Percentiles rank a stretch among this genome's conserved stretches.
Evolutionary conservation across 441 rosid genomes (phyloP).

Genomic region (Biscutella laevigata): DNA sequence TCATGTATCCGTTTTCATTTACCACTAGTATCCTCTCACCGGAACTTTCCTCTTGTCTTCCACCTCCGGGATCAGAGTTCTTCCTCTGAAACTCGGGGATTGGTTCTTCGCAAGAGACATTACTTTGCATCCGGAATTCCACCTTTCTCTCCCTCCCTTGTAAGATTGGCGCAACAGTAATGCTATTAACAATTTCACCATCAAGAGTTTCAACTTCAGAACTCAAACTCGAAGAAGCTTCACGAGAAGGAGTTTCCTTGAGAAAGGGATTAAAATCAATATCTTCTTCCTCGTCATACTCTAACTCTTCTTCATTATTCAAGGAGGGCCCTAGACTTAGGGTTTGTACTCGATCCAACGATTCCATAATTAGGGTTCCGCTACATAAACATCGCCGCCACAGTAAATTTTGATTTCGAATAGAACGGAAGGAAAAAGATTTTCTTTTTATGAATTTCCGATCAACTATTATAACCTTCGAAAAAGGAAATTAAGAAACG

Average conservation of each 20-base stretch:
- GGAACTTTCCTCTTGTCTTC: too few species aligned
- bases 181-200: constrained; percentile 20
- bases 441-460: too few species aligned
- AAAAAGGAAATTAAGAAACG: too few species aligned
- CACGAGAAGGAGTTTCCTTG: constrained; percentile 61
- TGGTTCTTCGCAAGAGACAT: constrained; percentile 10
- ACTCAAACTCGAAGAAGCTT: constrained; percentile 85
- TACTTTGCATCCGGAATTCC: constrained; percentile 31
- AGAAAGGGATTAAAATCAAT: constrained; percentile 75
- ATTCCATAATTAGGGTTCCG: constrained; percentile 12
- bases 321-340: constrained; percentile 3
- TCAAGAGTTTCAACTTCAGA: constrained; percentile 55
- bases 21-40: neutral
- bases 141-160: constrained; percentile 34
- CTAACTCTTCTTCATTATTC: constrained; percentile 15
- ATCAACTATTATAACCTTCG: too few species aligned
- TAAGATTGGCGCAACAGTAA: constrained; percentile 18
- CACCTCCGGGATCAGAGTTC: constrained; percentile 14
- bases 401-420: too few species aligned
- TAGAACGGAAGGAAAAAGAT: too few species aligned
- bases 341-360: constrained; percentile 12
- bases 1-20: neutral
- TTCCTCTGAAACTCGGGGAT: constrained; percentile 11
- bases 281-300: constrained; percentile 69
- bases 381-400: constrained; percentile 1